Evolutionary conservation across 768 basidiomycete genomes (phyloP), one percentile per base, ranked within the genome.

Genomic region (Tricholoma bakamatsutake): DNA sequence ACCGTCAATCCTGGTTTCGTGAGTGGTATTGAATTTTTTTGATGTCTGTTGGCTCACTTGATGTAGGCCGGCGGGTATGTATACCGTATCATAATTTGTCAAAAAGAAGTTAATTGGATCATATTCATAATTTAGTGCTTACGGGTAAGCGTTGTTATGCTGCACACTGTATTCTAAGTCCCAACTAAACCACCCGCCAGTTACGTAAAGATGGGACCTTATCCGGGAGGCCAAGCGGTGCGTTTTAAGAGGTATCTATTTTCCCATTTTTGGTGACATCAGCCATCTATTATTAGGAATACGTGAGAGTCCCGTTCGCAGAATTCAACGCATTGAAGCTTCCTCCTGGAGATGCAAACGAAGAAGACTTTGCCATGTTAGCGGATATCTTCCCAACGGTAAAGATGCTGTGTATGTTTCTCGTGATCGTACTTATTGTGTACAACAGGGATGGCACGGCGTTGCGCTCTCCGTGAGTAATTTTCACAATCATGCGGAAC

Each of bases 361-460:
- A 83, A 61, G 76, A 76, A 21, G 81, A 82, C 57, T 83, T 83
- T 62, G 76, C 79, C 2, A 60, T 80, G 28, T 70, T 82, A 2
- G 79, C 80, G 15, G 80, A 81, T 61, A 80, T 80, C 49, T 82
- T 81, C 71, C 80, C 80, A 40, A 80, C 78, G 5, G 80, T 78
- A 49, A 50, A 6, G 6, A 34, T 5, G 73, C 60, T 6, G n/a
- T 15, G 13, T 8, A 10, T 24, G 54, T 47, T 7, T 10, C 35
- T 39, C 5, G 11, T 35, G n/a, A 34, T 17, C 21, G 15, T 17
- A 15, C n/a, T 45, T 15, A n/a, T 28, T 13, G 2, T 21, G 13
- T 43, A 9, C 12, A 9, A 2, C 42, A 80, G 78, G 79, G 78
- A 47, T 80, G 79, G 78, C 79, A 80, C 56, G 79, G 79, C 46